Evolutionary conservation across 2,329 filamentous ascomycete genomes (phyloP), one percentile per base, ranked within the genome.

Genomic region (Fusarium succisae): DNA sequence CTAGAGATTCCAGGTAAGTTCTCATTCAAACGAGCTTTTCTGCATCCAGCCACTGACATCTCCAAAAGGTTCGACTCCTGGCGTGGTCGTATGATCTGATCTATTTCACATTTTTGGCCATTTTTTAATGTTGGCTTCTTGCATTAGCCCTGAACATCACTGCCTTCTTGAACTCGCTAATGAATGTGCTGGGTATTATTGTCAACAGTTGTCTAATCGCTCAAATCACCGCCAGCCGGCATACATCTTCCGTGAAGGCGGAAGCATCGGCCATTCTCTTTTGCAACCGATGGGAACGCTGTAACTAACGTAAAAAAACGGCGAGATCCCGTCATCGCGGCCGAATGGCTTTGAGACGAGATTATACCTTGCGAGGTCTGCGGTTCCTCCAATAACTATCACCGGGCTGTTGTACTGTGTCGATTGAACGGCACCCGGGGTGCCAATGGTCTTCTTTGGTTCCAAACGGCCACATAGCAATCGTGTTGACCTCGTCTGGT

Each of bases 391-490:
- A 81, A 38, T 81, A 81, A 11, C 59, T 68, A 24, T 51, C 60
- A 35, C 70, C 55, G 8, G 56, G 54, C 7, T 51, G 20, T n/a
- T 51, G 61, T 10, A 80, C 83, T 10, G 76, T 62, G 8, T 77
- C 66, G 5, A 79, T 68, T 6, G 79, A 70, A n/a, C 77, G 76
- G 28, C 81, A 83, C 5, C 76, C 81, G 0, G 81, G 81, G 18
- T 77, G 58, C 77, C 79, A 84, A 74, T 90, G 88, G 76, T 92
- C 90, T 32, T 89, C 84, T 1, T 81, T 76, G 0, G 81, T 83
- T 0, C 90, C 90, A 78, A 86, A 83, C 0, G 90, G 91, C 90
- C 90, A 92, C 76, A 92, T 91, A 4, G 90, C 89, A n/a, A 91
- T 83, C 51, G 89, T 86, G 69, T 90, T 90, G 6, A 91, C 79